Percentiles rank a stretch among this genome's conserved stretches.
Evolutionary conservation across 2,329 filamentous ascomycete genomes (phyloP).

Genomic region (Talaromyces sp.): DNA sequence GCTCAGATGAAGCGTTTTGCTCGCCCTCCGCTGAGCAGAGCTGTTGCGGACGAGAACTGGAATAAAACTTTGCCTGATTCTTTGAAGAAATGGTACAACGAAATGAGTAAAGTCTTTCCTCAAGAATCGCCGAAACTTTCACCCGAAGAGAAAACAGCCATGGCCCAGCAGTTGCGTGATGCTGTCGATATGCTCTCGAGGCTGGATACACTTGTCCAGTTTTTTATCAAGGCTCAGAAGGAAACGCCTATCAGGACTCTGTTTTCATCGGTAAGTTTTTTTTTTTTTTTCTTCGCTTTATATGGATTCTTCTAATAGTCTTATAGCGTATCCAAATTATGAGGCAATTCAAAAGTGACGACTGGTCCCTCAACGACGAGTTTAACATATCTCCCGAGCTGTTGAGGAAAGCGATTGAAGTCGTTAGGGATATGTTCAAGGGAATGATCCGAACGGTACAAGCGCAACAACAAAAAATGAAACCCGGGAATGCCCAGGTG

Average conservation of each 20-base stretch:
- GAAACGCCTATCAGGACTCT: conserved; percentile 34
- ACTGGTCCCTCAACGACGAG: conserved; percentile 40
- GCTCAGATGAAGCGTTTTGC: conserved; percentile 29
- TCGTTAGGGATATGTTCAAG: conserved; percentile 38
- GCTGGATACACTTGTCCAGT: conserved; percentile 38
- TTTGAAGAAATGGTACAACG: conserved; percentile 35
- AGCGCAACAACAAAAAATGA: conserved; percentile 23
- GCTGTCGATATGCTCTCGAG: conserved; percentile 37
- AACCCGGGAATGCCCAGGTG: conserved; percentile 14
- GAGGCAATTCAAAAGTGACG: conserved; percentile 40
- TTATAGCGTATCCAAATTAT: conserved; percentile 39
- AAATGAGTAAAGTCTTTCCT: conserved; percentile 21
- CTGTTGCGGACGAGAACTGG: conserved; percentile 31
- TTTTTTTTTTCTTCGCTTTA: neutral
- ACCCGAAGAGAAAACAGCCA: conserved; percentile 32
- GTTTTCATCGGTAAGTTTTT: conserved; percentile 31
- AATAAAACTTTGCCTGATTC: conserved; percentile 36
- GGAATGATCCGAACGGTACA: conserved; percentile 30
- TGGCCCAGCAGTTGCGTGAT: conserved; percentile 37
- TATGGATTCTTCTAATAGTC: neutral
- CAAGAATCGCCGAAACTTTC: conserved; percentile 30
- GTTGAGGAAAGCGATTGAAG: conserved; percentile 30
- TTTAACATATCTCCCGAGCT: conserved; percentile 40
- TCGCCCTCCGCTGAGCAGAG: conserved; percentile 27
- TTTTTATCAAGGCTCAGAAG: conserved; percentile 34